phyloP scores from a whole-genome alignment of 352 stramenopile species.

The Albugo laibachii region DNA sequence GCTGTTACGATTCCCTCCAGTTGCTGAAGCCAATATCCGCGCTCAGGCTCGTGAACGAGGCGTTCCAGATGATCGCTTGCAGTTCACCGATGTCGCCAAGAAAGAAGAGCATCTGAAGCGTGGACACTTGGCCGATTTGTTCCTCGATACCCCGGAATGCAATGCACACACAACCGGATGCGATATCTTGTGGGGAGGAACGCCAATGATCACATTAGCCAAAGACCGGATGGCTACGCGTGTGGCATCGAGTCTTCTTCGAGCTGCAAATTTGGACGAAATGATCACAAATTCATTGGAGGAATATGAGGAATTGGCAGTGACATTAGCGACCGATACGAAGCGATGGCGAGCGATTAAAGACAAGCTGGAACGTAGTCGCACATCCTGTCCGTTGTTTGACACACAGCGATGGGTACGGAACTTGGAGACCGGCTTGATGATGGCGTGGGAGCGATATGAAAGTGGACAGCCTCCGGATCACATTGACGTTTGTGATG shows the following conservation, averaged over 20 bases:
- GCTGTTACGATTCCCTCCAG: constrained; percentile 62
- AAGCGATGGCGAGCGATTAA: constrained; percentile 13
- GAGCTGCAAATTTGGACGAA: constrained; percentile 14
- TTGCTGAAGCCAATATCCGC: constrained; percentile 7
- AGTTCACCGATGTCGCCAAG: constrained; percentile 40
- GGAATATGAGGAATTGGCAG: constrained; percentile 44
- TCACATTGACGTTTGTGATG: constrained; percentile 68
- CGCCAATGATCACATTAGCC: constrained; percentile 81
- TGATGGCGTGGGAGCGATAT: constrained; percentile 48
- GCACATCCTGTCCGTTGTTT: constrained; percentile 39
- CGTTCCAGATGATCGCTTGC: constrained; percentile 29
- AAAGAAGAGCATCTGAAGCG: constrained; percentile 67
- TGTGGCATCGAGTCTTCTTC: constrained; percentile 37
- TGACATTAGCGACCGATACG: constrained; percentile 17
- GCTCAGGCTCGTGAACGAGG: constrained; percentile 41
- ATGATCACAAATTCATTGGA: constrained; percentile 30
- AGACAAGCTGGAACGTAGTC: constrained; percentile 10
- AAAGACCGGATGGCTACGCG: constrained; percentile 50
- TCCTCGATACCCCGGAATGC: constrained; percentile 91
- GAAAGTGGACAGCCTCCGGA: constrained; percentile 38
- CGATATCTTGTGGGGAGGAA: constrained; percentile 74
- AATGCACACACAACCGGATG: constrained; percentile 89
- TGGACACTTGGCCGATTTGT: constrained; percentile 72
- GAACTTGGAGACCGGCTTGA: constrained; percentile 69
- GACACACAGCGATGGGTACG: constrained; percentile 59